Evolutionary conservation across 2,329 filamentous ascomycete genomes (phyloP).

Genomic region (Verruconis gallopava): DNA sequence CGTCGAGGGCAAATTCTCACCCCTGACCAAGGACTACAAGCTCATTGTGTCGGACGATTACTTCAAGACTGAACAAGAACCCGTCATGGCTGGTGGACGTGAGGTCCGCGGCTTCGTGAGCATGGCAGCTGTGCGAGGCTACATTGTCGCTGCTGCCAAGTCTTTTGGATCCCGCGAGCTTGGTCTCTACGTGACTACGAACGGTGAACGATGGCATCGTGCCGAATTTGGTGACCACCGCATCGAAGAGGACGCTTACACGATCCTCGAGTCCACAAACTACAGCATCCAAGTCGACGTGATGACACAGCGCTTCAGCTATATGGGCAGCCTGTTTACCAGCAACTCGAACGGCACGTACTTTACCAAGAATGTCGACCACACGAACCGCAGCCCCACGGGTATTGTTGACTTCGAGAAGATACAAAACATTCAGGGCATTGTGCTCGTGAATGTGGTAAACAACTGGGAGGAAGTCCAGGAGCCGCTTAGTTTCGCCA

Average conservation of each 20-base stretch:
- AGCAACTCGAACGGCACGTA: constrained; percentile 97
- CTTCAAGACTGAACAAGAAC: constrained; percentile 50
- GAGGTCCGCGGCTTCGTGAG: constrained; percentile 70
- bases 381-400: constrained; percentile 69
- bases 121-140: constrained; percentile 74
- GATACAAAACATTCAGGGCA: constrained; percentile 78
- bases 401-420: constrained; percentile 93
- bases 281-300: constrained; percentile 98
- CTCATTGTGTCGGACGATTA: constrained; percentile 78
- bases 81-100: constrained; percentile 58
- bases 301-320: constrained; percentile 51
- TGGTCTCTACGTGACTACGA: constrained; percentile 77
- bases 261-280: constrained; percentile 86
- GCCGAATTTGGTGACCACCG: constrained; percentile 82
- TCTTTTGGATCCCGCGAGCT: constrained; percentile 76
- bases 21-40: constrained; percentile 60
- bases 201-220: constrained; percentile 77
- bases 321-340: constrained; percentile 82
- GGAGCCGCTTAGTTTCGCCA: constrained; percentile 25
- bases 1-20: constrained; percentile 57
- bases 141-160: constrained; percentile 69
- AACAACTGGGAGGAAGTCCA: constrained; percentile 62
- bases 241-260: constrained; percentile 75
- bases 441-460: constrained; percentile 81
- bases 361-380: constrained; percentile 81